Conservation (phyloP, 345 rosid genomes). For the Geranium brycei region DNA sequence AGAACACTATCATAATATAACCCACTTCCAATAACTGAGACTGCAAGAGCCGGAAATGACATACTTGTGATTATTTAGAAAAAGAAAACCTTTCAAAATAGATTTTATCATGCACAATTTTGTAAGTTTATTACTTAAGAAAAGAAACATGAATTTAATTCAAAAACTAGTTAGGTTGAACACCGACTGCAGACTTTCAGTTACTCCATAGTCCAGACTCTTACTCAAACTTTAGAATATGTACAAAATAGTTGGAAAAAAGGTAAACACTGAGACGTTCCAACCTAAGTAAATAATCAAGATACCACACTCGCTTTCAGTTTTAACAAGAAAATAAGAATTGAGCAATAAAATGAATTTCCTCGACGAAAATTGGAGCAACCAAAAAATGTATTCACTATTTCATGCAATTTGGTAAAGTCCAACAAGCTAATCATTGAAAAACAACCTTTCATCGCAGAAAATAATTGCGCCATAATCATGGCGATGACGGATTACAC, state of each 20-base stretch:
- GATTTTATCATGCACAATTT: neutral
- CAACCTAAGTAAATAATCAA: neutral
- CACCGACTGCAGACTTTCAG: neutral
- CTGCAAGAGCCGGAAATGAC: neutral
- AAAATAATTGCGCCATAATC: conserved; percentile 90
- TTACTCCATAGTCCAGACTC: neutral
- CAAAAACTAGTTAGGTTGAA: neutral
- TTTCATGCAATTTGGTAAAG: neutral
- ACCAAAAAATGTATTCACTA: neutral
- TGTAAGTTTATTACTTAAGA: neutral
- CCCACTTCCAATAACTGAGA: neutral
- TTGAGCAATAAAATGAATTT: too few species aligned
- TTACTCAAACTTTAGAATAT: neutral
- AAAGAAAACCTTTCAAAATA: neutral
- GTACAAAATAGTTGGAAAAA: neutral
- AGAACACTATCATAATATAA: neutral
- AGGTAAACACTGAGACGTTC: neutral
- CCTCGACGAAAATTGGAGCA: too few species aligned
- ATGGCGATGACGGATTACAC: conserved; percentile 88
- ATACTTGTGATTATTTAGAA: neutral
- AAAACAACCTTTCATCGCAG: conserved; percentile 74
- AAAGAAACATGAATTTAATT: neutral
- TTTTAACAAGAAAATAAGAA: too few species aligned
- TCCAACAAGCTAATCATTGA: neutral
- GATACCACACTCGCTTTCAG: neutral